These are phyloP conservation scores for Schoenoplectus tabernaemontani DNA, from an alignment of 202 grass and related monocot species.

Conservation along the genomic window DNA sequence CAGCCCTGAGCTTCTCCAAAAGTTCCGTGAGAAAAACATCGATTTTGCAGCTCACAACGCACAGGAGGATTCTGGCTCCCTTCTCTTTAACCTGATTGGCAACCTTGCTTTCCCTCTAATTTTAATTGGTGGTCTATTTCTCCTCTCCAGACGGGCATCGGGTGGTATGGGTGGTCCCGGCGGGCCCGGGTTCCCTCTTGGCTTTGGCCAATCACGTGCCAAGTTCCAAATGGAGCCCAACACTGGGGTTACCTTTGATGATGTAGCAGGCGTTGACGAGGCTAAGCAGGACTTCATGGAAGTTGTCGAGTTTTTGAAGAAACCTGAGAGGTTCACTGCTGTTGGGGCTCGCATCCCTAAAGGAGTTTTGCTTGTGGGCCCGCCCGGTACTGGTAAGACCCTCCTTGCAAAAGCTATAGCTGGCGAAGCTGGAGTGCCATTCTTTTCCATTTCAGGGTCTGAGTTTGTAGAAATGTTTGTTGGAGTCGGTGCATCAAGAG, in stretches of 20 bases:
- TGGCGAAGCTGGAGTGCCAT: slow-evolving; percentile 83
- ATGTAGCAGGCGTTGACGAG: slow-evolving; percentile 81
- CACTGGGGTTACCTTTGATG: slow-evolving; percentile 86
- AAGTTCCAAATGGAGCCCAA: slow-evolving; percentile 99
- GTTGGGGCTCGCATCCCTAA: slow-evolving; percentile 91
- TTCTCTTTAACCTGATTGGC: slow-evolving; percentile 92
- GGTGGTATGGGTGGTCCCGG: slow-evolving; percentile 90
- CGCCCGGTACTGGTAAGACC: slow-evolving; percentile 87
- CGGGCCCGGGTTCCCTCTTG: slow-evolving; percentile 86
- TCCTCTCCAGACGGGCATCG: slow-evolving; percentile 73
- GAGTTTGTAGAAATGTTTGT: slow-evolving; percentile 99
- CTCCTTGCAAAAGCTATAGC: slow-evolving; percentile 91
- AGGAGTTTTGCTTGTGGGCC: slow-evolving; percentile 89
- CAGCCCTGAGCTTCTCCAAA: slow-evolving; percentile 97
- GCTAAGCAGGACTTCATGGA: slow-evolving; percentile 97
- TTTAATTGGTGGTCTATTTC: slow-evolving; percentile 88
- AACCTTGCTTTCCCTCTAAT: slow-evolving; percentile 95
- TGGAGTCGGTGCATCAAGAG: slow-evolving; percentile 79
- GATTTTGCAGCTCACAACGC: slow-evolving; percentile 80
- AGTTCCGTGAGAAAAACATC: slow-evolving; percentile 93
- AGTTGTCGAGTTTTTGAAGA: slow-evolving; percentile 93
- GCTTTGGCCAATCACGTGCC: slow-evolving; percentile 79
- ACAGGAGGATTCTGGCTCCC: slow-evolving; percentile 84
- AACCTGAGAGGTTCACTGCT: slow-evolving; percentile 87
- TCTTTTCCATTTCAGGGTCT: slow-evolving; percentile 87